Conservation (phyloP, 2,329 filamentous ascomycete genomes). For the Colletotrichum sp. region DNA sequence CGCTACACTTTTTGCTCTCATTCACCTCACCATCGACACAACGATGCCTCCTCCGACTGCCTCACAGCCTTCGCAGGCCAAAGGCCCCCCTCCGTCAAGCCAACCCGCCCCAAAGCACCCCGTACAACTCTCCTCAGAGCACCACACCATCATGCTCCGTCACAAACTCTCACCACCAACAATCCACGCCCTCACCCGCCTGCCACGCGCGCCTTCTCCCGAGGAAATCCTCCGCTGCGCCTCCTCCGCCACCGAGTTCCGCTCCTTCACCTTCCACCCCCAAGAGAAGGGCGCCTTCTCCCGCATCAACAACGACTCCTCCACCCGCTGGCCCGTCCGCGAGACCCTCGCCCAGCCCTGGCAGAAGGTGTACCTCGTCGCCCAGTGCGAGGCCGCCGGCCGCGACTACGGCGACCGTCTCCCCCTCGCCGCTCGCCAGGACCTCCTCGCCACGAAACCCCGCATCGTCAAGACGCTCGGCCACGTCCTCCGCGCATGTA, state of each 20-base stretch:
- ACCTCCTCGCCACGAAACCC: conserved; percentile 34
- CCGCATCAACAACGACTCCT: conserved; percentile 41
- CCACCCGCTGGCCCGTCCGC: conserved; percentile 41
- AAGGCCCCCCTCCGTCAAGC: background rate
- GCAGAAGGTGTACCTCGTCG: conserved; percentile 78
- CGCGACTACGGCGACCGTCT: conserved; percentile 54
- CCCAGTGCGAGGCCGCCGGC: conserved; percentile 71
- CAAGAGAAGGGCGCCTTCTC: conserved; percentile 39
- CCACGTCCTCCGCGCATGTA: conserved; percentile 38
- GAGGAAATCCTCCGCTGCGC: conserved; percentile 40
- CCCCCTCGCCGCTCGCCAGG: conserved; percentile 32
- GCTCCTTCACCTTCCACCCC: conserved; percentile 39
- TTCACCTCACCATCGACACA: background rate
- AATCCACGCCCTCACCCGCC: conserved; percentile 9
- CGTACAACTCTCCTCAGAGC: background rate
- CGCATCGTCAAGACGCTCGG: conserved; percentile 39
- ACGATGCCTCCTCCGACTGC: background rate
- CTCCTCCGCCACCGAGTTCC: conserved; percentile 42
- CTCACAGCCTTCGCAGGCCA: background rate
- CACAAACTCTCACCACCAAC: conserved; percentile 16
- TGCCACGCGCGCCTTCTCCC: conserved; percentile 11
- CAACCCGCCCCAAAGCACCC: background rate
- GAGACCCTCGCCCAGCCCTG: conserved; percentile 59
- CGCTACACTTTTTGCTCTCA: background rate
- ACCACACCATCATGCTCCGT: conserved; percentile 19